Evolutionary conservation across 2,329 filamentous ascomycete genomes (phyloP).

Genomic region (Onygena corvina): DNA sequence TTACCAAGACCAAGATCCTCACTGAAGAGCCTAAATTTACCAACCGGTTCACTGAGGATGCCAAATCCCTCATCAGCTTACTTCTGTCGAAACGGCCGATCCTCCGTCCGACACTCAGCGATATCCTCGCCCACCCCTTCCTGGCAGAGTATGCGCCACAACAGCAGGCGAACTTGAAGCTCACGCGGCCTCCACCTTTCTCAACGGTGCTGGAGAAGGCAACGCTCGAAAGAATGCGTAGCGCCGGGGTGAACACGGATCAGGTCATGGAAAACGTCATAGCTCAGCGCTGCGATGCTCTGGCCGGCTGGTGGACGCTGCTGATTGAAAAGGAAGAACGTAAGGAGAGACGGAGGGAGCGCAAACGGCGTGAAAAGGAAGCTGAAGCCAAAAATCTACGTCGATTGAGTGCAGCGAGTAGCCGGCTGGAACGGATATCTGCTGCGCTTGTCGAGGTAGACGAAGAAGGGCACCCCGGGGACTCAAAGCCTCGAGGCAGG

Average conservation of each 20-base stretch:
- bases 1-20: conserved; percentile 75
- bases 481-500: conserved; percentile 59
- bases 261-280: conserved; percentile 88
- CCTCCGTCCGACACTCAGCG: conserved; percentile 65
- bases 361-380: conserved; percentile 75
- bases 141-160: conserved; percentile 73
- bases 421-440: conserved; percentile 68
- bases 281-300: conserved; percentile 72
- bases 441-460: conserved; percentile 66
- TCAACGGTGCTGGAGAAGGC: conserved; percentile 79
- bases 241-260: conserved; percentile 87
- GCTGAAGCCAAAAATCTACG: conserved; percentile 65
- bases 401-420: conserved; percentile 78
- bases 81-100: conserved; percentile 87
- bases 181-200: conserved; percentile 71
- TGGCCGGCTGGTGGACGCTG: conserved; percentile 93
- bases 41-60: conserved; percentile 64
- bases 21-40: conserved; percentile 76
- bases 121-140: conserved; percentile 81
- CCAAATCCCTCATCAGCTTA: conserved; percentile 60
- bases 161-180: conserved; percentile 77
- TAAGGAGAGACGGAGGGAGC: conserved; percentile 67
- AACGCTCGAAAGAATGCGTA: conserved; percentile 81
- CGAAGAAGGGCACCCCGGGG: conserved; percentile 53
- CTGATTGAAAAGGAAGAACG: conserved; percentile 88